phyloP scores from a whole-genome alignment of 768 basidiomycete species.

The Boletus rex-veris region DNA sequence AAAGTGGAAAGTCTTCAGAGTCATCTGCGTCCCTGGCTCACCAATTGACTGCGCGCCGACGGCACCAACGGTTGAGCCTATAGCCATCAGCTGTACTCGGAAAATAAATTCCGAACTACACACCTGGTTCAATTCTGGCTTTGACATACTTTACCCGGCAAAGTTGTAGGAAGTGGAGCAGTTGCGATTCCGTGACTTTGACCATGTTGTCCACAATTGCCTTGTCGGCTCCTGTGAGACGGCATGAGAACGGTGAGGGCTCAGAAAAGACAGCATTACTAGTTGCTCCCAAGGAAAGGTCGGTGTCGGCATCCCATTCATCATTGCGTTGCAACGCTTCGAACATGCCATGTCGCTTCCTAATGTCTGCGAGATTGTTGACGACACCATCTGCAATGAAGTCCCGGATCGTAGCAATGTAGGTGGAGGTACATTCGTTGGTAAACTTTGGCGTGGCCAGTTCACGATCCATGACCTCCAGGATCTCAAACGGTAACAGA shows the following conservation, averaged over 20 bases:
- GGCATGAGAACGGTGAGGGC: background rate
- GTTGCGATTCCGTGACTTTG: constrained; percentile 82
- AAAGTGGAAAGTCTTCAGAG: constrained; percentile 99
- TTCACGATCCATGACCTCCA: constrained; percentile 65
- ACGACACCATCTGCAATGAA: constrained; percentile 73
- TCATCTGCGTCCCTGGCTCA: constrained; percentile 99
- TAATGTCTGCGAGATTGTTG: constrained; percentile 58
- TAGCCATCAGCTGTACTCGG: background rate
- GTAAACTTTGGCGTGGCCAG: constrained; percentile 55
- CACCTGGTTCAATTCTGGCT: constrained; percentile 95
- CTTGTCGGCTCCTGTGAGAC: constrained; percentile 54
- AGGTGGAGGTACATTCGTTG: constrained; percentile 69
- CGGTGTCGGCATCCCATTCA: constrained; percentile 77
- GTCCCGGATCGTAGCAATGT: constrained; percentile 60
- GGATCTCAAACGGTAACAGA: constrained; percentile 84
- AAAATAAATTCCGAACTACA: background rate
- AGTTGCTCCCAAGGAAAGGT: constrained; percentile 71
- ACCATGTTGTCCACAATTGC: constrained; percentile 83
- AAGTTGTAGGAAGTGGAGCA: constrained; percentile 75
- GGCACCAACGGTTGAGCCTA: constrained; percentile 96
- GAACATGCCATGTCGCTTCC: constrained; percentile 76
- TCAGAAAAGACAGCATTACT: constrained; percentile 40
- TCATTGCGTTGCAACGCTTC: constrained; percentile 70
- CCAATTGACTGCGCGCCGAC: constrained; percentile 99
- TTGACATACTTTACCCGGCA: constrained; percentile 92